Percentiles rank a stretch among this genome's conserved stretches.
Conservation (phyloP, 352 stramenopile genomes). For the Saprolegnia diclina region DNA sequence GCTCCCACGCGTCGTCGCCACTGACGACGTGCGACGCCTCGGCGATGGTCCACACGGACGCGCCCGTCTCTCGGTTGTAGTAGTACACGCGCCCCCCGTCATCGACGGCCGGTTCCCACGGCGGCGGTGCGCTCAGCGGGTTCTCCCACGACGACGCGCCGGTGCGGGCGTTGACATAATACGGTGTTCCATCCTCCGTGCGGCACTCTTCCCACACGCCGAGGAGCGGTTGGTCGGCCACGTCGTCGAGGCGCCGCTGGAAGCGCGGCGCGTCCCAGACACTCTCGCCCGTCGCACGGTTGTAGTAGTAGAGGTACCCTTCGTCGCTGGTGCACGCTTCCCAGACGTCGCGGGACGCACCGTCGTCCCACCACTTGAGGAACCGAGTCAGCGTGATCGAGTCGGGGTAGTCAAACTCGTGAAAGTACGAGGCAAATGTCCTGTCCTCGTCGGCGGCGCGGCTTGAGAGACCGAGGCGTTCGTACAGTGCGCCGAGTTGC, state of each 20-base stretch:
- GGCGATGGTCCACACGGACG: conserved; percentile 7
- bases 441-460: conserved; percentile 20
- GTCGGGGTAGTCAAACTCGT: conserved; percentile 24
- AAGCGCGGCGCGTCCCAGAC: conserved; percentile 66
- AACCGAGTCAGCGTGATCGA: conserved; percentile 24
- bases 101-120: conserved; percentile 18
- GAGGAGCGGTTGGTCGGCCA: neutral
- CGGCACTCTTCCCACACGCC: conserved; percentile 39
- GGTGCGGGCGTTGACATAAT: conserved; percentile 45
- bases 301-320: conserved; percentile 62
- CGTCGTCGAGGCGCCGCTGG: neutral
- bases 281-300: conserved; percentile 55
- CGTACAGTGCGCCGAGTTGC: conserved; percentile 17
- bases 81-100: conserved; percentile 9
- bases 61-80: conserved; percentile 23
- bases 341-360: conserved; percentile 4
- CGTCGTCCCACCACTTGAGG: conserved; percentile 19
- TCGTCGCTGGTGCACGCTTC: conserved; percentile 25
- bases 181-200: conserved; percentile 42
- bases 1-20: conserved; percentile 37
- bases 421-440: neutral
- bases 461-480: neutral
- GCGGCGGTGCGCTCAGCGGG: conserved; percentile 16
- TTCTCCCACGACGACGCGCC: conserved; percentile 51
- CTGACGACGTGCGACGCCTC: neutral